Evolutionary conservation across 352 stramenopile species (phyloP).

Genomic region (Phytophthora macrochlamydospora): DNA sequence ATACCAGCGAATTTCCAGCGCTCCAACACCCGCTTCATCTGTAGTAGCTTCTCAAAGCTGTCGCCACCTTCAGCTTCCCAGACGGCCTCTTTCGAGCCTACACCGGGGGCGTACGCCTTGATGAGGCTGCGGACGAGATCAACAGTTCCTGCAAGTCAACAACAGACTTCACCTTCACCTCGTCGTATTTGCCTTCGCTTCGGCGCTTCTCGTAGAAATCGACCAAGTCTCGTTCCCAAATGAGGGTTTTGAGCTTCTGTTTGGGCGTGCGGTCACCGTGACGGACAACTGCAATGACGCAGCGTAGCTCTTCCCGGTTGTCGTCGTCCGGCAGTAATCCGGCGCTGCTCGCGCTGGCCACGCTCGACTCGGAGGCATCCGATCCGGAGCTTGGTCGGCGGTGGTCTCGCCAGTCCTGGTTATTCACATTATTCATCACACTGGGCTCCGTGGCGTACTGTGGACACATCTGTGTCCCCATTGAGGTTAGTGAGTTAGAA

Average conservation of each 20-base stretch:
- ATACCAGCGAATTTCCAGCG: slow-evolving; percentile 97
- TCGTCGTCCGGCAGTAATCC: slow-evolving; percentile 58
- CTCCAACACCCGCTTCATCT: slow-evolving; percentile 97
- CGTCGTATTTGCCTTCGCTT: slow-evolving; percentile 78
- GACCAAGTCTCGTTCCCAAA: slow-evolving; percentile 88
- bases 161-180: slow-evolving; percentile 88
- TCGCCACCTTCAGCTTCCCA: slow-evolving; percentile 88
- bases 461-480: slow-evolving; percentile 70
- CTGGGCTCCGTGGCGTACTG: slow-evolving; percentile 78
- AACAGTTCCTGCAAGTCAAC: slow-evolving; percentile 81
- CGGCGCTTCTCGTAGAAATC: slow-evolving; percentile 77
- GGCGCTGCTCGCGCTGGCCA: slow-evolving; percentile 60
- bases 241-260: slow-evolving; percentile 97
- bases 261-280: slow-evolving; percentile 99
- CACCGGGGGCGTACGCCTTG: slow-evolving; percentile 76
- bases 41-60: slow-evolving; percentile 92
- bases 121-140: slow-evolving; percentile 80
- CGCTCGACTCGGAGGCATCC: slow-evolving; percentile 72
- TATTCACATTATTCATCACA: slow-evolving; percentile 18
- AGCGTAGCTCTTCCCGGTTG: slow-evolving; percentile 96
- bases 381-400: slow-evolving; percentile 66
- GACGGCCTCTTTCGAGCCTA: slow-evolving; percentile 84
- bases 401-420: slow-evolving; percentile 36
- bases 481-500: slow-evolving; percentile 50
- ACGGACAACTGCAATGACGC: slow-evolving; percentile 98